Percentiles rank a stretch among this genome's conserved stretches.
phyloP scores from a whole-genome alignment of 345 rosid genomes.

The Microthlaspi erraticum region DNA sequence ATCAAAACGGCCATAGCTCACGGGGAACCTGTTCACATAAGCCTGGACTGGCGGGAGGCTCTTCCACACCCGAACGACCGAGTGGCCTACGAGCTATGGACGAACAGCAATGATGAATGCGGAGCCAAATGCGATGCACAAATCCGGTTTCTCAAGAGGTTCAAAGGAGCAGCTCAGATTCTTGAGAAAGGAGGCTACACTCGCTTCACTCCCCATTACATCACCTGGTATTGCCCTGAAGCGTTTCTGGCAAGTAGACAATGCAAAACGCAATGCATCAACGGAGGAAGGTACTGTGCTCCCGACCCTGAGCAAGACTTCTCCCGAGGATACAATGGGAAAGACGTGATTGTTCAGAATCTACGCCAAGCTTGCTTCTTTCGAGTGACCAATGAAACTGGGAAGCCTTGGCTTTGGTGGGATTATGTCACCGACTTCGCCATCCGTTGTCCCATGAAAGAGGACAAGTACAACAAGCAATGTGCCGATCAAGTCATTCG shows the following conservation, averaged over 20 bases:
- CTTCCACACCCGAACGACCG: slow-evolving; percentile 66
- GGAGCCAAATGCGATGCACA: slow-evolving; percentile 61
- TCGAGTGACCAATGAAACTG: slow-evolving; percentile 56
- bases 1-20: slow-evolving; percentile 61
- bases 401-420: slow-evolving; percentile 77
- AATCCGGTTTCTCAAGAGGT: slow-evolving; percentile 58
- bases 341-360: slow-evolving; percentile 61
- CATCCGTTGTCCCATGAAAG: slow-evolving; percentile 69
- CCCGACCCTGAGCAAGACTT: slow-evolving; percentile 70
- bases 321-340: slow-evolving; percentile 60
- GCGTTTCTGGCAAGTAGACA: slow-evolving; percentile 61
- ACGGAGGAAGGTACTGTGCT: slow-evolving; percentile 64
- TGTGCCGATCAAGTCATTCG: slow-evolving; percentile 60
- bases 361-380: slow-evolving; percentile 60
- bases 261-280: slow-evolving; percentile 63
- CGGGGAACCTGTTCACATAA: slow-evolving; percentile 49
- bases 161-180: slow-evolving; percentile 70
- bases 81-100: slow-evolving; percentile 67
- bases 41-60: slow-evolving; percentile 62
- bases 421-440: slow-evolving; percentile 65
- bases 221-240: slow-evolving; percentile 65
- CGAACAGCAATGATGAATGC: slow-evolving; percentile 63
- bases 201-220: slow-evolving; percentile 66
- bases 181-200: slow-evolving; percentile 65
- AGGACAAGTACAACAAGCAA: slow-evolving; percentile 57